Evolutionary conservation across 2,329 filamentous ascomycete species (phyloP), one percentile per base, ranked within the genome.

Genomic region (Epichloe coenophiala): DNA sequence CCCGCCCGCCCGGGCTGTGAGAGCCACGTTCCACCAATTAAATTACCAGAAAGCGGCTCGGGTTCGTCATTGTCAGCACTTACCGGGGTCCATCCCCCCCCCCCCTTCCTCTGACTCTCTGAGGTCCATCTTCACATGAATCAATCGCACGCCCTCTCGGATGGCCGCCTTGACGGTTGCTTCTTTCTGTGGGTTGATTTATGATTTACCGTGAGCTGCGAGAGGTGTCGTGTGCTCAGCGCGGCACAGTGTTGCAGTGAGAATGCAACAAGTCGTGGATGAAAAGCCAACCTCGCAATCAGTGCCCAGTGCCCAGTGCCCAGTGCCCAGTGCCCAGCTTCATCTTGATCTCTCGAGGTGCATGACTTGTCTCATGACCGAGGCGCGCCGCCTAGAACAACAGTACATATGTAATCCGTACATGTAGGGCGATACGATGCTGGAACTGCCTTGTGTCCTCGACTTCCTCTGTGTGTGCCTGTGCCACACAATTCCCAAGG

Each of bases 401-500:
- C 45, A 47, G 19, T 21, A 21, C 19, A 21, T n/a, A 19, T 2
- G 3, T 19, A n/a, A n/a, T n/a, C n/a, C n/a, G n/a, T n/a, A n/a
- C n/a, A n/a, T n/a, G 21, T 5, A 31, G 19, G 44, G 33, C 17
- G 33, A 13, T 17, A 17, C 17, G 17, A 37, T 38, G 35, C 35
- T 21, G 45, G 9, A 35, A 36, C n/a, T 21, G 17, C 38, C 7
- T 17, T n/a, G 42, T 47, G 27, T 31, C 35, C n/a, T 31, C 31
- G 19, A 21, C 19, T 1, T 1, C 17, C 17, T 17, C 17, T 17
- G 17, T 17, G 3, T 23, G 21, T 21, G 21, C 21, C 21, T 42
- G 46, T 49, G 46, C 31, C 17, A 49, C 47, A 42, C 46, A 36
- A 27, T 23, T 47, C 31, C 50, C 54, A 52, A 45, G 48, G 50